Evolutionary conservation across 148 eudicot species (phyloP).

Genomic region (Heliamphora exappendiculata): DNA sequence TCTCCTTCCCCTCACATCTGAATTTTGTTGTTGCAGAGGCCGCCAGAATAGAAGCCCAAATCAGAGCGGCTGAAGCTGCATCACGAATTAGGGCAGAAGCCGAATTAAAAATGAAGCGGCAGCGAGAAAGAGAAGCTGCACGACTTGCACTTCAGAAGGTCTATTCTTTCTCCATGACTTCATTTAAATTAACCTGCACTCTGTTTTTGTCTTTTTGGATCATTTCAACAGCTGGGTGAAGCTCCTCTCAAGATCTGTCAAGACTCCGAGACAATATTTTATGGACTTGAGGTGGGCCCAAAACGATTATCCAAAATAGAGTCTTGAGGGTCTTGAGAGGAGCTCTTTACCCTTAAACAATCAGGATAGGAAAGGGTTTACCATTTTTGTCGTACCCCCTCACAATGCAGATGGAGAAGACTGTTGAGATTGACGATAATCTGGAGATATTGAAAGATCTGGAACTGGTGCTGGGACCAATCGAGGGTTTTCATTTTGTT

Average conservation of each 20-base stretch:
- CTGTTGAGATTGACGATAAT: slow-evolving; percentile 55
- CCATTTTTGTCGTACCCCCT: neutral
- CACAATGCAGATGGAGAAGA: slow-evolving; percentile 59
- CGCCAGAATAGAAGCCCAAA: slow-evolving; percentile 60
- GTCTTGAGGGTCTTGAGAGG: too few species aligned
- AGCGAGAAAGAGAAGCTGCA: slow-evolving; percentile 56
- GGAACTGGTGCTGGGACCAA: slow-evolving; percentile 14
- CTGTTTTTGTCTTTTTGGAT: neutral
- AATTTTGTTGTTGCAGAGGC: slow-evolving; percentile 37
- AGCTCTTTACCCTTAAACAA: neutral
- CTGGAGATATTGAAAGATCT: slow-evolving; percentile 40
- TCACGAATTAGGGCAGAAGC: slow-evolving; percentile 32
- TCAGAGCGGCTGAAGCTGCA: slow-evolving; percentile 49
- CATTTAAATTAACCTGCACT: neutral
- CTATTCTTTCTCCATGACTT: slow-evolving; percentile 3
- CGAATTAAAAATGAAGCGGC: slow-evolving; percentile 39
- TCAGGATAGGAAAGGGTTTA: neutral
- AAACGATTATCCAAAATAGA: neutral
- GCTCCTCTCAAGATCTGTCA: too few species aligned
- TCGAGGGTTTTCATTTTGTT: slow-evolving; percentile 12
- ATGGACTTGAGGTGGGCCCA: neutral
- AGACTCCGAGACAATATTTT: neutral
- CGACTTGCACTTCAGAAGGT: slow-evolving; percentile 64
- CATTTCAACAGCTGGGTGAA: too few species aligned
- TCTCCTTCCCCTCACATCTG: too few species aligned